Base-by-base conservation (phyloP, 75 land plant genomes). In the Azolla pinnata region DNA sequence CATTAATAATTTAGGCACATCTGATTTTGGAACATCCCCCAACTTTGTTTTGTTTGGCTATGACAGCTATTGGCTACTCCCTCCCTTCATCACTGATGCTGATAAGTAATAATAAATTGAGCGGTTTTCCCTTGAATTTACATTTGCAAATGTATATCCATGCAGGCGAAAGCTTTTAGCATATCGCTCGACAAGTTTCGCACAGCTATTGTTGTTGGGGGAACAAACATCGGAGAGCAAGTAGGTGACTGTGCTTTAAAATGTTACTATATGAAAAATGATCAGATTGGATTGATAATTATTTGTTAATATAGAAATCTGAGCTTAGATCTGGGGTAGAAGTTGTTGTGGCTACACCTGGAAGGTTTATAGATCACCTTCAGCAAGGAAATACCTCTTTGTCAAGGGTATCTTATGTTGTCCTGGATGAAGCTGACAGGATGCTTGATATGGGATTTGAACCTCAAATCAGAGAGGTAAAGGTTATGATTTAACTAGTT, bases 371-470 rank as follows among this genome's bases (percentile, higher is more conserved):
- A 60, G 87, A 87, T 71, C 84, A 80, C 67, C 68, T 87, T 26
- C 84, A 87, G 64, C 81, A 81, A 68, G 87, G 84, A 35, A 83
- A 78, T 60, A 75, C 76, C 33, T 81, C 81, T 25, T 78, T 87
- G 8, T 64, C 74, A 0, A 72, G 81, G 44, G 66, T 87, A 29
- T 78, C 84, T 12, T 87, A 62, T 75, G 76, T 83, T 63, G 87
- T 83, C 62, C 49, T 87, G 47, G 91, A 87, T 63, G 87, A 87
- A 62, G 91, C 87, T 58, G 91, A 87, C 61, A 62, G 91, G 57
- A 87, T 87, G 91, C 75, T 87, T 49, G 91, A 87, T 61, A 87
- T 87, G 91, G 91, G 91, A 25, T 87, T 87, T 73, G 84, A 83
- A 60, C 91, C 87, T 19, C 91, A 87, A 54, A 87, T 87, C 38